Percentiles rank a stretch among this genome's conserved stretches.
These are phyloP conservation scores for Trypanosoma theileri DNA, from an alignment of 208 protist genomes.

Conservation along the genomic window DNA sequence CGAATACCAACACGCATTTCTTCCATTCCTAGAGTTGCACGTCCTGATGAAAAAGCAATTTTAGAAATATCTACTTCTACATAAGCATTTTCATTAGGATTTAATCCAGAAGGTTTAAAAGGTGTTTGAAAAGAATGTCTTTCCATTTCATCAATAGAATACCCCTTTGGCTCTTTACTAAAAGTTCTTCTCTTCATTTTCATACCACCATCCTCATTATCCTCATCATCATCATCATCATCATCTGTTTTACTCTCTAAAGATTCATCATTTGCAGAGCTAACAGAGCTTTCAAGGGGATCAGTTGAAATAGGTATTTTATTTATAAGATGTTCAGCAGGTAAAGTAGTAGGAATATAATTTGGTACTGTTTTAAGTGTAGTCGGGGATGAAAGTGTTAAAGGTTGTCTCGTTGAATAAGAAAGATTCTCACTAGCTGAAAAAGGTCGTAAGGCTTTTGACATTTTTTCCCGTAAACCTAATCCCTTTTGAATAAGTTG, in stretches of 20 bases:
- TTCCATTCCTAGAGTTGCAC: conserved; percentile 50
- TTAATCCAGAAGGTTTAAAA: conserved; percentile 1
- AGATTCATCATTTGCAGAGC: conserved; percentile 14
- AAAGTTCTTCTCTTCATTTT: background rate
- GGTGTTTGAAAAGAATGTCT: conserved; percentile 6
- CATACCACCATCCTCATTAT: background rate
- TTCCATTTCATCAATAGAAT: background rate
- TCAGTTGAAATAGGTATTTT: conserved; percentile 3
- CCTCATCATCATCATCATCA: background rate
- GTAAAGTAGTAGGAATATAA: conserved; percentile 3
- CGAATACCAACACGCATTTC: conserved; percentile 77
- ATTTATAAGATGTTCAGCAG: conserved; percentile 20
- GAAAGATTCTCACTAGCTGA: conserved; percentile 4
- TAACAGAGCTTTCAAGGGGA: conserved; percentile 15
- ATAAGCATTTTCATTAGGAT: conserved; percentile 13
- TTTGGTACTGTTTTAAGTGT: background rate
- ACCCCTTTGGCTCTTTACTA: background rate
- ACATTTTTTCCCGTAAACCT: conserved; percentile 47
- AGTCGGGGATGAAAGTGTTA: background rate
- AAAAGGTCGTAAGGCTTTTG: conserved; percentile 26
- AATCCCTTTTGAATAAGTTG: conserved; percentile 45
- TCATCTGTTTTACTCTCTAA: conserved; percentile 7
- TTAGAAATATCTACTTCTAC: conserved; percentile 68
- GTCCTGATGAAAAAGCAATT: conserved; percentile 70
- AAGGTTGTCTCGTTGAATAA: conserved; percentile 1